A percentile compares a stretch with the other conserved stretches of the same genome.
Conservation (phyloP, 768 basidiomycete species). For the Boletus sp. region DNA sequence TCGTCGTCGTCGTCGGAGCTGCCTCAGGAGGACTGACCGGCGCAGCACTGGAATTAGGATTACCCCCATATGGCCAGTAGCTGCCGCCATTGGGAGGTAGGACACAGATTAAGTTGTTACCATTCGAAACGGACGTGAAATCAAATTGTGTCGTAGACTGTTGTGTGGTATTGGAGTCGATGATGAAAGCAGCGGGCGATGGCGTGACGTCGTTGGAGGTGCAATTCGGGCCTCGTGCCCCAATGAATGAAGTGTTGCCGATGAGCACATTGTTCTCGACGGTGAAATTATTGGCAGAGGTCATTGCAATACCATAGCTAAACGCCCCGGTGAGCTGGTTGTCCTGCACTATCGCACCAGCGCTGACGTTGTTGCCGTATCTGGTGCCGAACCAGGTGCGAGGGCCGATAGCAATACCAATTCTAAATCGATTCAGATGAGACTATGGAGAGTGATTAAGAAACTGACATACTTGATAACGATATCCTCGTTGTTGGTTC, state of each 20-base stretch:
- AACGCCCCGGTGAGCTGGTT: conserved; percentile 69
- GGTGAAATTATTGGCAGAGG: conserved; percentile 64
- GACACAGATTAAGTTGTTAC: conserved; percentile 63
- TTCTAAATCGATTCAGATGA: conserved; percentile 40
- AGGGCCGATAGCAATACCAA: conserved; percentile 80
- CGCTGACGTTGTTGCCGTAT: conserved; percentile 54
- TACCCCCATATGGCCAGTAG: conserved; percentile 69
- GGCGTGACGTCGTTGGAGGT: conserved; percentile 48
- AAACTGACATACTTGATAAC: conserved; percentile 62
- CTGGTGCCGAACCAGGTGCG: conserved; percentile 69
- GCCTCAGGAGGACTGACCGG: conserved; percentile 16
- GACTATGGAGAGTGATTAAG: not conserved
- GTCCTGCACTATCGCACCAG: conserved; percentile 50
- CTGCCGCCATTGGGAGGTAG: conserved; percentile 64
- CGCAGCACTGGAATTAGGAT: conserved; percentile 36
- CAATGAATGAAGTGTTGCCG: conserved; percentile 77
- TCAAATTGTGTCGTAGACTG: conserved; percentile 47
- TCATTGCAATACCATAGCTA: conserved; percentile 69
- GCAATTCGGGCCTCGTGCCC: conserved; percentile 66
- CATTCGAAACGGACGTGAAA: conserved; percentile 53
- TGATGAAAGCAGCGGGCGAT: conserved; percentile 56
- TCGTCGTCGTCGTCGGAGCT: conserved; percentile 7
- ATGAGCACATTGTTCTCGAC: conserved; percentile 58
- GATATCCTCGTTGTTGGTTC: conserved; percentile 55
- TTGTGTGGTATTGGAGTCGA: conserved; percentile 44